phyloP scores from a whole-genome alignment of 1,284 basidiomycete genomes.

The Pseudozyma tsukubaensis region DNA sequence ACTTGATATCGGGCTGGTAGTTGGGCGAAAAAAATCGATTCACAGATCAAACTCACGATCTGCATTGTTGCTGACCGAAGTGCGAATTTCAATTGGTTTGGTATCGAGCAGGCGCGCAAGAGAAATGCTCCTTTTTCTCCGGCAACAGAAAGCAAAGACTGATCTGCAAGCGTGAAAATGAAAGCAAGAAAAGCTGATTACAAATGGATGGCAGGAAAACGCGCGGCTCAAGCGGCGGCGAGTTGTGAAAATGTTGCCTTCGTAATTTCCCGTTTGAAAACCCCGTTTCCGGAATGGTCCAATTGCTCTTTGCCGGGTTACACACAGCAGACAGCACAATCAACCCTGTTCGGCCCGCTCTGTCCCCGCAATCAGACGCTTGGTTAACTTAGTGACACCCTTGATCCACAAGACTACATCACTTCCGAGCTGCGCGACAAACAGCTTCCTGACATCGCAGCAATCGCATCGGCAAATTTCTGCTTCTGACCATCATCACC shows the following conservation, averaged over 20 bases:
- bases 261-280: slow-evolving; percentile 30
- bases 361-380: slow-evolving; percentile 2
- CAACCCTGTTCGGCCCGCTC: slow-evolving; percentile 3
- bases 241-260: slow-evolving; percentile 5
- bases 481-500: neutral
- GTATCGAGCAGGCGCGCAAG: slow-evolving; percentile 10
- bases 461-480: too few species aligned
- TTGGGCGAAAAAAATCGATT: neutral
- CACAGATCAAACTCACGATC: neutral
- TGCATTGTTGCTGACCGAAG: slow-evolving; percentile 24
- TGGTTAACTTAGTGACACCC: neutral
- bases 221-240: neutral
- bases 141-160: neutral
- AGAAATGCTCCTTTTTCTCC: slow-evolving; percentile 5
- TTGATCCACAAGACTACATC: too few species aligned
- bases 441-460: too few species aligned
- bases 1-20: neutral
- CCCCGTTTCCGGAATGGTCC: slow-evolving; percentile 25
- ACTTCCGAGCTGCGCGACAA: too few species aligned
- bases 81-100: slow-evolving; percentile 23
- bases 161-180: neutral
- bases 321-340: neutral
- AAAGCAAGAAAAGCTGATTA: slow-evolving; percentile 1
- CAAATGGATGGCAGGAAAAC: slow-evolving; percentile 1
- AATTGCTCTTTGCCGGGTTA: slow-evolving; percentile 1